Base-by-base conservation (phyloP, 306 rosid species). In the Lablab purpureus region DNA sequence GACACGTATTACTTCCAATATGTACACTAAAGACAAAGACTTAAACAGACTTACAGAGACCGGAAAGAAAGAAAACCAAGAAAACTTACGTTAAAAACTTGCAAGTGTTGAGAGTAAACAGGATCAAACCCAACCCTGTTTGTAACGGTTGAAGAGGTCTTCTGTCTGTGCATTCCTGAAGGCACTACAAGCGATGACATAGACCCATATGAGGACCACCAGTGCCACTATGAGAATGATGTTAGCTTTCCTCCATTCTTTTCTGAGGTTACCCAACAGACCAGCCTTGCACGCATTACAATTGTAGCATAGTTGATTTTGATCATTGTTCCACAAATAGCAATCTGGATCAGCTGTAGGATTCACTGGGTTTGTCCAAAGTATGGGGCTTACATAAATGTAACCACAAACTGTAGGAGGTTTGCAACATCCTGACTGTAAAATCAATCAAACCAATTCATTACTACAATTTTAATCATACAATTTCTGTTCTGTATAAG, bases 281-380 rank as follows among this genome's bases (percentile, higher is more conserved):
- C 99, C 99, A 68, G 98, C 99, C 79, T 89, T 93, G 87, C 99
- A 95, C 0, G 99, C 88, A 78, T 89, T 81, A 80, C 99, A 95
- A 79, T 89, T 88, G 84, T 93, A 95, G 85, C 99, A 95, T 23
- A 93, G 80, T 30, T 86, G 88, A 76, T 47, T 90, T 36, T 85
- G 99, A 82, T 95, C 99, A 81, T 93, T 95, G 91, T 74, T 90
- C 99, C 99, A 95, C 49, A 88, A 13, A 27, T 64, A 75, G 86
- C 99, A 93, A 85, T 95, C 99, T 17, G 84, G 89, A 68, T 92
- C 98, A 3, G 80, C 94, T 89, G 73, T 78, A 2, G 88, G 91
- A 76, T 79, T 88, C 63, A 4, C 87, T 9, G 99, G 98, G 90
- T 89, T 91, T 45, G 81, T 67, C 99, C 99, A 95, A 52, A 79